Evolutionary conservation across 129 eudicot genomes (phyloP).

Genomic region (Escallonia herrerae): DNA sequence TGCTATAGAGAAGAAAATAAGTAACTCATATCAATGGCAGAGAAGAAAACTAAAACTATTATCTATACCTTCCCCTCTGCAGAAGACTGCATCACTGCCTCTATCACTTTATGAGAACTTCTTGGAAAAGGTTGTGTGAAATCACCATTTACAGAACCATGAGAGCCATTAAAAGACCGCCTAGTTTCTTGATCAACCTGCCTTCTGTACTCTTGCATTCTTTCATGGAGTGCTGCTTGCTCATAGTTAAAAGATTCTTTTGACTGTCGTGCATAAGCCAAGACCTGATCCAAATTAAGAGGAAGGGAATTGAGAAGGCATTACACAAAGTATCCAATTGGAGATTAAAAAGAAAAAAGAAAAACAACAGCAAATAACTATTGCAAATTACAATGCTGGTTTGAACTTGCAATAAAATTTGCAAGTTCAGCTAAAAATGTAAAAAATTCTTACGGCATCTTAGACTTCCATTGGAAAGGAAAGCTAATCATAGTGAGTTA

Average conservation of each 20-base stretch:
- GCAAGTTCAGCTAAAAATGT: background rate
- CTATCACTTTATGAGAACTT: conserved; percentile 67
- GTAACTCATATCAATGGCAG: background rate
- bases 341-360: background rate
- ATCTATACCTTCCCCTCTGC: conserved; percentile 81
- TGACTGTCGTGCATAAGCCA: conserved; percentile 56
- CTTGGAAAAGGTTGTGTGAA: conserved; percentile 32
- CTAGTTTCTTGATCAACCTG: conserved; percentile 62
- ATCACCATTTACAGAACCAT: conserved; percentile 35
- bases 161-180: conserved; percentile 27
- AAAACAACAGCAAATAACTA: too few relatives aligned
- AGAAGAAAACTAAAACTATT: conserved; percentile 3
- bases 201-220: conserved; percentile 69
- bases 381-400: too few relatives aligned
- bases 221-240: conserved; percentile 64
- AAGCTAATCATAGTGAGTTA: background rate
- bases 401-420: background rate
- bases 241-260: conserved; percentile 64
- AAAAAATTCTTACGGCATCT: background rate
- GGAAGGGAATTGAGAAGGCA: background rate
- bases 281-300: conserved; percentile 36
- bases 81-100: conserved; percentile 82
- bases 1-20: background rate
- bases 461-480: conserved; percentile 1
- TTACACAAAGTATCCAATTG: background rate